phyloP scores from a whole-genome alignment of 768 basidiomycete genomes.

The Agrocybe pediades region DNA sequence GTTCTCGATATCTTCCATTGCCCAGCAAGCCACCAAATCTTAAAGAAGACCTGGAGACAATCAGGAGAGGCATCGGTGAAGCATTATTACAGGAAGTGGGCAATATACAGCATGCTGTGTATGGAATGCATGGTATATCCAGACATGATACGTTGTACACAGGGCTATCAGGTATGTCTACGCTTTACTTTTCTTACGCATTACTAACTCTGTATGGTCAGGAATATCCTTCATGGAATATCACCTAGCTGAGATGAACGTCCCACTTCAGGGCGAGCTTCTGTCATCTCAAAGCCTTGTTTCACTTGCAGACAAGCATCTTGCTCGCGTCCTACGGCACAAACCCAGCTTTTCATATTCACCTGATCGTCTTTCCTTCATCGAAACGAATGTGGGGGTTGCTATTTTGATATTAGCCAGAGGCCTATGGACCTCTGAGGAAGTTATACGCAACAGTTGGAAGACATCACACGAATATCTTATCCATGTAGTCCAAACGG shows the following conservation, averaged over 20 bases:
- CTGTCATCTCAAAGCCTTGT: constrained; percentile 17
- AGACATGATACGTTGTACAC: constrained; percentile 22
- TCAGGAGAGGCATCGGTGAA: constrained; percentile 23
- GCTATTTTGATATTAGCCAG: constrained; percentile 37
- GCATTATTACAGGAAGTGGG: constrained; percentile 24
- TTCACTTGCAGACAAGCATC: constrained; percentile 19
- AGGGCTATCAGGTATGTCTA: constrained; percentile 16
- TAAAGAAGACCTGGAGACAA: constrained; percentile 20
- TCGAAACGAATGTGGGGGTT: constrained; percentile 42
- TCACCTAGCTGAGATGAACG: constrained; percentile 17
- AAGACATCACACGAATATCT: constrained; percentile 25
- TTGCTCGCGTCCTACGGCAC: constrained; percentile 19
- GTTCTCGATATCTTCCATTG: constrained; percentile 18
- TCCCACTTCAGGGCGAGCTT: constrained; percentile 8
- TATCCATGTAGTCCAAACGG: constrained; percentile 19
- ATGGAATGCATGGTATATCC: constrained; percentile 6
- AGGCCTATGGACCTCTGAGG: constrained; percentile 18
- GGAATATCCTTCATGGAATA: constrained; percentile 29
- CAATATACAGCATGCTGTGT: constrained; percentile 21
- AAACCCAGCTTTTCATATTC: constrained; percentile 11
- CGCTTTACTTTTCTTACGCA: not conserved
- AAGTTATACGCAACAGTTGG: constrained; percentile 21
- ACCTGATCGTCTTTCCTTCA: constrained; percentile 30
- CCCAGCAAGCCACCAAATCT: constrained; percentile 18
- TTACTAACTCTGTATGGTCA: constrained; percentile 2